Percentiles rank a stretch among this genome's conserved stretches.
Conservation (phyloP, 73 alveolate species). For the Symbiodinium natans region DNA sequence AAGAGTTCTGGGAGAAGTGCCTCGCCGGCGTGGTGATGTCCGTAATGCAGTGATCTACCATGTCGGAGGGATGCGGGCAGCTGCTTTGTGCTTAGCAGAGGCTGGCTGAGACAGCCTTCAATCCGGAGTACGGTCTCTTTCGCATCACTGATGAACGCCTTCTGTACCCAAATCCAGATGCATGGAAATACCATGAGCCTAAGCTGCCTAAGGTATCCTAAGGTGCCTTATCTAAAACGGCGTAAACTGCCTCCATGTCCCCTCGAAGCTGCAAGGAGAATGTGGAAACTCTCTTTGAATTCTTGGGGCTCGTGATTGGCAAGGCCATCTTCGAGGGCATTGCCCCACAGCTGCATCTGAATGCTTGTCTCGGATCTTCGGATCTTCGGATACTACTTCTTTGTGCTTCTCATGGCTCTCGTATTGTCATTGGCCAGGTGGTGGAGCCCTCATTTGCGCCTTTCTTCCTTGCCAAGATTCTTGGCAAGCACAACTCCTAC, state of each 20-base stretch:
- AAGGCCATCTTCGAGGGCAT: slow-evolving; percentile 83
- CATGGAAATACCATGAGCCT: slow-evolving; percentile 79
- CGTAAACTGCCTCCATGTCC: too few species aligned
- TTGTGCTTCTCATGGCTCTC: too few species aligned
- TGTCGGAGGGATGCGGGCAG: too few species aligned
- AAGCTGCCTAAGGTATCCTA: neutral
- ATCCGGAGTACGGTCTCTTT: slow-evolving; percentile 84
- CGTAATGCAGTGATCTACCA: too few species aligned
- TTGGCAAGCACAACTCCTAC: slow-evolving; percentile 86
- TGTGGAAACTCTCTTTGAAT: slow-evolving; percentile 74
- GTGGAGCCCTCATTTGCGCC: slow-evolving; percentile 76
- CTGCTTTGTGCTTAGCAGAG: too few species aligned
- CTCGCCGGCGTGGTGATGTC: neutral
- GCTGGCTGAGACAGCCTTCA: slow-evolving; percentile 89
- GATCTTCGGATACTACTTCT: too few species aligned
- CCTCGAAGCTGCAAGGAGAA: neutral
- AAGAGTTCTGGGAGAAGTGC: slow-evolving; percentile 86
- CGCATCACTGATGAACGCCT: slow-evolving; percentile 71
- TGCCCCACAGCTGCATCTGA: neutral
- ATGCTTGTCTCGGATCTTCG: neutral
- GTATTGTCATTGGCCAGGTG: neutral
- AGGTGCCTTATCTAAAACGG: too few species aligned
- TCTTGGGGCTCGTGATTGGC: slow-evolving; percentile 81
- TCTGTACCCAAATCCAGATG: slow-evolving; percentile 81
- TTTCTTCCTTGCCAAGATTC: slow-evolving; percentile 58